phyloP scores from a whole-genome alignment of 192 early-diverging fungal species.

The Rhizophagus sp. region DNA sequence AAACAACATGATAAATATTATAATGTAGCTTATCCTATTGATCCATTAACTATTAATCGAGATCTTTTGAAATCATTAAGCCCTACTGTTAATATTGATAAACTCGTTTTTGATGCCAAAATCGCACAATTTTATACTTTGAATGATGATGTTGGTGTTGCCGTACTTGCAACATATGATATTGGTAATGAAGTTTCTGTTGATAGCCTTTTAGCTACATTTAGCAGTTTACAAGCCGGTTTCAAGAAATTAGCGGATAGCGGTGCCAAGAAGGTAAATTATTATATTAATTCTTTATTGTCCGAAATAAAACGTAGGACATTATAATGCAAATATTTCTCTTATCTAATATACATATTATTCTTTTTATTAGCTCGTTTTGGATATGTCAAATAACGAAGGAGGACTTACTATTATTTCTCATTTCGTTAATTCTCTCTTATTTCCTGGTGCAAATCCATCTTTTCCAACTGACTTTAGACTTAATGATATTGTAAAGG shows the following conservation, averaged over 20 bases:
- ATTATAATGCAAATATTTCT: no score
- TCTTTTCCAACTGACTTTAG: conserved; percentile 38
- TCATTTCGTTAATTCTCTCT: conserved; percentile 40
- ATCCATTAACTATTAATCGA: conserved; percentile 11
- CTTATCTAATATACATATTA: no score
- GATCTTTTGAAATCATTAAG: not conserved
- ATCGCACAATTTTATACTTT: not conserved
- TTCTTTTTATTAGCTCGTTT: conserved; percentile 30
- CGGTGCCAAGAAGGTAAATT: conserved; percentile 33
- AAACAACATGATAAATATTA: not conserved
- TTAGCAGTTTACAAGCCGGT: conserved; percentile 33
- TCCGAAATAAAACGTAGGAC: no score
- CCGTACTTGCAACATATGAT: conserved; percentile 40
- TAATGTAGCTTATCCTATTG: conserved; percentile 22
- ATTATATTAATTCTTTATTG: no score
- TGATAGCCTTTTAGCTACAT: conserved; percentile 4
- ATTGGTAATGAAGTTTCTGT: conserved; percentile 25
- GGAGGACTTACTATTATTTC: conserved; percentile 38
- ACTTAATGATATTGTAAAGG: conserved; percentile 25
- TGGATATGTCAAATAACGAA: conserved; percentile 47
- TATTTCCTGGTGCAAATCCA: conserved; percentile 39
- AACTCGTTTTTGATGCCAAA: not conserved
- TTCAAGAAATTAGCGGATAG: conserved; percentile 30
- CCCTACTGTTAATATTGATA: not conserved
- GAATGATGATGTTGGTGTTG: conserved; percentile 34